Conservation (phyloP, 2,329 filamentous ascomycete species). For the Sclerotinia borealis region DNA sequence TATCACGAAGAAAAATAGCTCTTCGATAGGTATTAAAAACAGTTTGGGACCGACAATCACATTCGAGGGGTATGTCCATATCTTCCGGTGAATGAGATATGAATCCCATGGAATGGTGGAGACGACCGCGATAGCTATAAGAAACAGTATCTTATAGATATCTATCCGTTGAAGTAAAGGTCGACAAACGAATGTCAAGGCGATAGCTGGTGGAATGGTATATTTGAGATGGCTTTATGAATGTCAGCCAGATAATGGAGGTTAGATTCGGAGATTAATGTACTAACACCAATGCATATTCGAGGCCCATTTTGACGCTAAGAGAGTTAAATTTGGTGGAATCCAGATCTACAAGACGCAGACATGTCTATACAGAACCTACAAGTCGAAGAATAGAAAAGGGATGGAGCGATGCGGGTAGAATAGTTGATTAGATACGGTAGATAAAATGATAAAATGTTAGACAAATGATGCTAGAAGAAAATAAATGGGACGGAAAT, state of each 20-base stretch:
- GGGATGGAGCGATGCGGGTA: neutral
- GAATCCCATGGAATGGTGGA: constrained; percentile 73
- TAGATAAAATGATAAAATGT: neutral
- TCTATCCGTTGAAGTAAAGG: constrained; percentile 59
- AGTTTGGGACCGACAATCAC: constrained; percentile 58
- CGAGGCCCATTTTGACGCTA: constrained; percentile 44
- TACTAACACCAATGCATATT: constrained; percentile 58
- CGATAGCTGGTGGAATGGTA: constrained; percentile 57
- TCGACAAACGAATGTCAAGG: constrained; percentile 52
- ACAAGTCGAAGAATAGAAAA: neutral
- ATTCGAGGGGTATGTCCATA: constrained; percentile 66
- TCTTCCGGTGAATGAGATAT: constrained; percentile 59
- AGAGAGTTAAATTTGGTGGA: neutral
- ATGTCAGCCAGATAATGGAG: constrained; percentile 6
- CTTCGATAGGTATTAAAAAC: constrained; percentile 62
- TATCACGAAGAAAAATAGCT: constrained; percentile 71
- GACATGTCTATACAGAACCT: constrained; percentile 9
- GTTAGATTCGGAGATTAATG: neutral
- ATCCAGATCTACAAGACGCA: neutral
- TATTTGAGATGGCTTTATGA: constrained; percentile 51
- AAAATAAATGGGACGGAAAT: neutral
- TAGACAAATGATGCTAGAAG: neutral
- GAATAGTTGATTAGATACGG: no score
- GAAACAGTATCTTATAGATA: constrained; percentile 53
- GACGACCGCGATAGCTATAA: constrained; percentile 57